Base-by-base conservation (phyloP, 345 rosid genomes). In the Brassica carinata region DNA sequence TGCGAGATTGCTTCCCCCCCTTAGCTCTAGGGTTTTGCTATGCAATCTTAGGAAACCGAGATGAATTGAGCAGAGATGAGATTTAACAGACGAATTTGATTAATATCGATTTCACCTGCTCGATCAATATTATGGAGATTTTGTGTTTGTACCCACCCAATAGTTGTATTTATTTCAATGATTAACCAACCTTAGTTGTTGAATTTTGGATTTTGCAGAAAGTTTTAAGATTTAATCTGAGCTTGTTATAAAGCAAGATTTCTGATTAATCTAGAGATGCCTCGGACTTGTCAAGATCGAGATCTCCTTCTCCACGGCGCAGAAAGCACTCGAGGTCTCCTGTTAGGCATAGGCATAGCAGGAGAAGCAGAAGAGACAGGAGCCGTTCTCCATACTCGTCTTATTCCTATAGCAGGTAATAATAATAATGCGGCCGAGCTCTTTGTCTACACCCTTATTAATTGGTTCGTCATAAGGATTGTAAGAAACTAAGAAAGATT, bases 331-430 rank as follows among this genome's bases (percentile, higher is more conserved):
- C 96, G 2, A 96, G 96, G 27, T 92, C 94, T 67, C 96, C 93
- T 13, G 80, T 85, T 79, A 89, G 86, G 68, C 83, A 84, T 80
- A 88, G 91, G 84, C 86, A 89, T 84, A 89, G 90, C 85, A 84
- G 91, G 85, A 89, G 91, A 84, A 90, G 89, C 72, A 85, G 95
- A 77, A 86, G 92, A 82, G 97, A 94, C 65, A 84, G 90, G 81
- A 92, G 97, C 89, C 87, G 75, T 38, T 91, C 95, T 67, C 98
- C 97, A 4, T 88, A 90, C 84, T 84, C 94, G 3, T 89, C 94
- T 40, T 84, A 88, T 85, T 85, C 93, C 11, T 68, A 83, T 85
- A 92, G 92, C 95, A 94, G 98, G 98, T 30, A 30, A 30, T 30
- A 0, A 30, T 30, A 30, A 30, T 30, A 30, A 23, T 23, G 26